Percentiles rank a stretch among this genome's conserved stretches.
Evolutionary conservation across 1,284 basidiomycete genomes (phyloP).

Genomic region (Baeospora myosura): DNA sequence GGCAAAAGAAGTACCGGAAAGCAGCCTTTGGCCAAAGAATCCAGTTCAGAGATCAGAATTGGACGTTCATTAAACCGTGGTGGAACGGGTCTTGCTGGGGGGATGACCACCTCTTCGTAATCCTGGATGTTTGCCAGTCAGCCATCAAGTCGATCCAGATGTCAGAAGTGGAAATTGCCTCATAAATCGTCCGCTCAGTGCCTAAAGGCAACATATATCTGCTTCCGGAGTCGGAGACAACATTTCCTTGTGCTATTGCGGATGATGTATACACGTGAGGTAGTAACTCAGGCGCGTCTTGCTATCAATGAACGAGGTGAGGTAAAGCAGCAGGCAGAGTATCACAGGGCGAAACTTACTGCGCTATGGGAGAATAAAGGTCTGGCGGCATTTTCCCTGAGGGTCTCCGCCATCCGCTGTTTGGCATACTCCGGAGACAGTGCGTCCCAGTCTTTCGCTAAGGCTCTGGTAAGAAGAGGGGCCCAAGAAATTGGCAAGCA

Average conservation of each 20-base stretch:
- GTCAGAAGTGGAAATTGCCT: constrained; percentile 37
- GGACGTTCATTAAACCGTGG: constrained; percentile 69
- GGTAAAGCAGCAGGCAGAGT: constrained; percentile 11
- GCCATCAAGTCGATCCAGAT: no score
- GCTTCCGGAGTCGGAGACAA: constrained; percentile 68
- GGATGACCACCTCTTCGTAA: constrained; percentile 83
- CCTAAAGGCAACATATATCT: constrained; percentile 83
- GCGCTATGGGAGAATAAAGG: constrained; percentile 58
- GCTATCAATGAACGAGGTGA: constrained; percentile 25
- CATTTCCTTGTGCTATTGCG: constrained; percentile 51
- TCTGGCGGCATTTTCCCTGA: constrained; percentile 59
- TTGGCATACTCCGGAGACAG: constrained; percentile 53
- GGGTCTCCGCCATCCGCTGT: constrained; percentile 56
- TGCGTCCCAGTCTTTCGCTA: constrained; percentile 15
- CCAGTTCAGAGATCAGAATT: constrained; percentile 70
- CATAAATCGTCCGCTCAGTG: constrained; percentile 61
- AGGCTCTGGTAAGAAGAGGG: not conserved
- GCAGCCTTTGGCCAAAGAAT: constrained; percentile 76
- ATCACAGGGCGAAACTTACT: constrained; percentile 33
- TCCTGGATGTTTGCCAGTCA: constrained; percentile 30
- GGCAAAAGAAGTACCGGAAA: no score
- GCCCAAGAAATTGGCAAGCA: no score
- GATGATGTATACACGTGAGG: constrained; percentile 88
- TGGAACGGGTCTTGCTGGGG: constrained; percentile 78
- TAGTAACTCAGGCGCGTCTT: constrained; percentile 57